Percentiles rank a stretch among this genome's conserved stretches.
These are phyloP conservation scores for Aureobasidium melanogenum DNA, from an alignment of 2,329 filamentous ascomycete species.

Conservation along the genomic window DNA sequence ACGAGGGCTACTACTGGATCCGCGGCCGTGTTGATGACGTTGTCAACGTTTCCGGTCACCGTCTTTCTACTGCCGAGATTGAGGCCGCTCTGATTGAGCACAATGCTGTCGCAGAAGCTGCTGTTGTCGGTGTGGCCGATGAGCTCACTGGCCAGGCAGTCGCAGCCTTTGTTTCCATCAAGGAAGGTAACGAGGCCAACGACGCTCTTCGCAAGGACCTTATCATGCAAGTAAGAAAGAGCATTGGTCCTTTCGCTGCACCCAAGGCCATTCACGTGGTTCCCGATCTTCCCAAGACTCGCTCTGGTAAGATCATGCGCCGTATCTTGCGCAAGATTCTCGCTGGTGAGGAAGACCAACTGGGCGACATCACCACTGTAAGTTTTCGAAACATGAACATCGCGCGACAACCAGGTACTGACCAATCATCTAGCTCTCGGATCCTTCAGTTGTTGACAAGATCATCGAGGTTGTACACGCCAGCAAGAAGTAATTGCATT, in stretches of 20 bases:
- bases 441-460: constrained; percentile 79
- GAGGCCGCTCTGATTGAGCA: constrained; percentile 95
- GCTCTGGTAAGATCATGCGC: constrained; percentile 98
- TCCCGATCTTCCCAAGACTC: constrained; percentile 90
- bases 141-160: constrained; percentile 95
- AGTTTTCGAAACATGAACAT: constrained; percentile 29
- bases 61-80: constrained; percentile 94
- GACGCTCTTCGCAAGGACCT: constrained; percentile 89
- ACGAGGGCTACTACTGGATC: constrained; percentile 99
- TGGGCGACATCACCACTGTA: constrained; percentile 88
- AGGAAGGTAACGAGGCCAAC: constrained; percentile 66
- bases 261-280: constrained; percentile 90
- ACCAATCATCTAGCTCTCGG: constrained; percentile 56
- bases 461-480: constrained; percentile 78
- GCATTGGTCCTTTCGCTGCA: constrained; percentile 93
- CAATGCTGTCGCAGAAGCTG: constrained; percentile 78
- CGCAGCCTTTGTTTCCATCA: constrained; percentile 91
- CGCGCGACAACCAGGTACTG: neutral
- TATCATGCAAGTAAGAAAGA: constrained; percentile 89
- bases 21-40: constrained; percentile 96
- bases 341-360: constrained; percentile 91
- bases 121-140: constrained; percentile 86
- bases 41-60: constrained; percentile 94
- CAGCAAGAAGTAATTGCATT: constrained; percentile 26
- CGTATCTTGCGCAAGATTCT: constrained; percentile 95